phyloP scores from a whole-genome alignment of 208 protist species.

The Herpetomonas tarakana region DNA sequence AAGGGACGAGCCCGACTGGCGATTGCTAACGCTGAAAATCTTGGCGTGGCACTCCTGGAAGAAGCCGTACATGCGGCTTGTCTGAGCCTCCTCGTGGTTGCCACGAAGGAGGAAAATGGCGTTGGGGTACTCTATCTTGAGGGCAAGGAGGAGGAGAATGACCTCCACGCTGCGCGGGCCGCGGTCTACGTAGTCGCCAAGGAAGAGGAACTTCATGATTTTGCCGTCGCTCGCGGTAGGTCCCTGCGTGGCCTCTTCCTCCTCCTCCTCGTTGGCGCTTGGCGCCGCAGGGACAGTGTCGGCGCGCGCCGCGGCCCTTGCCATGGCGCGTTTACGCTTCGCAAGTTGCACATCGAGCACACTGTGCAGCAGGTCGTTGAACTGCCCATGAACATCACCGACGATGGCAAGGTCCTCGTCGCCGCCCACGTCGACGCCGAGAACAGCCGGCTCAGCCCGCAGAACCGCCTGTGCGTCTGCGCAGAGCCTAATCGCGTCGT shows the following conservation, averaged over 20 bases:
- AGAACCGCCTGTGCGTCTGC: slow-evolving; percentile 41
- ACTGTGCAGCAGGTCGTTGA: slow-evolving; percentile 68
- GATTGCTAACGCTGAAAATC: slow-evolving; percentile 18
- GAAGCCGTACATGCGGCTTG: slow-evolving; percentile 84
- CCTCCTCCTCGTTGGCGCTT: not conserved
- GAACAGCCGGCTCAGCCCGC: slow-evolving; percentile 37
- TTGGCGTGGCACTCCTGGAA: slow-evolving; percentile 75
- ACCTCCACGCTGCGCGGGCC: slow-evolving; percentile 84
- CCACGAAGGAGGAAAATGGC: slow-evolving; percentile 87
- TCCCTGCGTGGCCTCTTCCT: not conserved
- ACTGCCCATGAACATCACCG: slow-evolving; percentile 89
- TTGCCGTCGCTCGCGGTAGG: slow-evolving; percentile 4
- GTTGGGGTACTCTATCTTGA: slow-evolving; percentile 85
- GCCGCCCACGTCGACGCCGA: slow-evolving; percentile 43
- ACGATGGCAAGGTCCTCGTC: slow-evolving; percentile 68
- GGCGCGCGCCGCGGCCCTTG: not conserved
- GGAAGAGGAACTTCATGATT: slow-evolving; percentile 92
- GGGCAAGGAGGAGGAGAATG: slow-evolving; percentile 73
- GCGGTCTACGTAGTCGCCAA: slow-evolving; percentile 98
- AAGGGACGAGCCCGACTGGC: no score
- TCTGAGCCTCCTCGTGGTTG: slow-evolving; percentile 90
- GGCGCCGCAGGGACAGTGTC: no score
- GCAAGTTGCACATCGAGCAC: slow-evolving; percentile 58
- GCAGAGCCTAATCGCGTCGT: slow-evolving; percentile 53
- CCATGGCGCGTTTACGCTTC: slow-evolving; percentile 8